These are phyloP conservation scores for Penicillium concentricum DNA, from an alignment of 2,329 filamentous ascomycete species.

Conservation along the genomic window DNA sequence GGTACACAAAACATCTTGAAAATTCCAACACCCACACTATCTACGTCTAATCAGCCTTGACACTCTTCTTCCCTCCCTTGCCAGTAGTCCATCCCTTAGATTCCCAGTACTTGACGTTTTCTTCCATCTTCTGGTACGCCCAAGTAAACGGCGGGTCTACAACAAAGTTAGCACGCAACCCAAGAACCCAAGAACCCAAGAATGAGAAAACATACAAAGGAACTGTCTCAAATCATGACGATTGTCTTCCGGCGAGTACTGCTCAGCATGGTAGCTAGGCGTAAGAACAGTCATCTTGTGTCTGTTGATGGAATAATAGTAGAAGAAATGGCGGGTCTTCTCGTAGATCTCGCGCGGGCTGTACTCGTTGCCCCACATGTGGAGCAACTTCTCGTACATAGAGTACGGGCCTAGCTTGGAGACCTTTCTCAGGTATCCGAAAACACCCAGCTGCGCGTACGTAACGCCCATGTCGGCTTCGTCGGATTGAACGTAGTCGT, in stretches of 20 bases:
- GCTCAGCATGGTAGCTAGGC: slow-evolving; percentile 54
- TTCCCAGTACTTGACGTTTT: slow-evolving; percentile 46
- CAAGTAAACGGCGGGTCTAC: slow-evolving; percentile 43
- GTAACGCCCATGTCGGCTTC: slow-evolving; percentile 53
- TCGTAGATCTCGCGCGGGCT: slow-evolving; percentile 47
- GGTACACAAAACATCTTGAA: not conserved
- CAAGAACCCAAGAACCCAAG: not conserved
- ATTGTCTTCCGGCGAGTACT: slow-evolving; percentile 59
- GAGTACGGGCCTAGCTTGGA: slow-evolving; percentile 55
- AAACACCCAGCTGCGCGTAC: slow-evolving; percentile 54
- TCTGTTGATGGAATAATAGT: slow-evolving; percentile 60
- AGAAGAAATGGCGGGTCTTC: slow-evolving; percentile 47
- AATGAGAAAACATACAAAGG: slow-evolving; percentile 36
- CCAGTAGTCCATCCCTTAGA: slow-evolving; percentile 34
- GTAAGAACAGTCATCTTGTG: slow-evolving; percentile 65
- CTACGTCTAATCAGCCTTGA: slow-evolving; percentile 31
- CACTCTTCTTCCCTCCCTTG: slow-evolving; percentile 37
- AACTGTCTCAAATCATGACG: slow-evolving; percentile 59
- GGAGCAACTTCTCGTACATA: slow-evolving; percentile 54
- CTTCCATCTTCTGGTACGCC: slow-evolving; percentile 52
- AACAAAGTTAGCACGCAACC: not conserved
- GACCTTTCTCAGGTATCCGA: slow-evolving; percentile 56
- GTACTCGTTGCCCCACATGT: slow-evolving; percentile 47
- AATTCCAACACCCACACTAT: not conserved
- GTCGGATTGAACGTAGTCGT: slow-evolving; percentile 5